Percentiles rank a stretch among this genome's conserved stretches.
Evolutionary conservation across 2,329 filamentous ascomycete genomes (phyloP).

Genomic region (Cyphellophora europaea): DNA sequence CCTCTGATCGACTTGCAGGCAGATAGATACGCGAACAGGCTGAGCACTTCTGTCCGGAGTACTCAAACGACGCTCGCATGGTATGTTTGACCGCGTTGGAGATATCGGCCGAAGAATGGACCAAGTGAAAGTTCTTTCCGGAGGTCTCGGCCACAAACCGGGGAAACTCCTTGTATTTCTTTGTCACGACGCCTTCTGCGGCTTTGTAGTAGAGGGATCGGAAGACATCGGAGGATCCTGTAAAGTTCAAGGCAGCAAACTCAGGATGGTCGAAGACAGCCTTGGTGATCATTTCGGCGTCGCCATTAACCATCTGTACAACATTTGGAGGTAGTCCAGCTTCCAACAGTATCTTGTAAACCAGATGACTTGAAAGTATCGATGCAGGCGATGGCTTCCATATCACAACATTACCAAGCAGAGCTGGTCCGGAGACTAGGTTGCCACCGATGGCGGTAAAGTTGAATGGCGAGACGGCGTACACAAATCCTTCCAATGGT

Average conservation of each 20-base stretch:
- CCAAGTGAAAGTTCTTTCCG: slow-evolving; percentile 45
- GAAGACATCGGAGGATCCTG: slow-evolving; percentile 32
- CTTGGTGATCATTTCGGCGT: slow-evolving; percentile 28
- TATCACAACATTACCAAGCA: slow-evolving; percentile 33
- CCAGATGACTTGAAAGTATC: slow-evolving; percentile 26
- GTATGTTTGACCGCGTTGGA: slow-evolving; percentile 38
- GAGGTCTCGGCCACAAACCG: slow-evolving; percentile 43
- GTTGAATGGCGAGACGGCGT: slow-evolving; percentile 34
- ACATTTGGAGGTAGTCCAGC: slow-evolving; percentile 30
- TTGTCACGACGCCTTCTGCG: slow-evolving; percentile 21
- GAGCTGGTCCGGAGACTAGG: slow-evolving; percentile 25
- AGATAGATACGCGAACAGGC: slow-evolving; percentile 35
- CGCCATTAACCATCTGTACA: slow-evolving; percentile 30
- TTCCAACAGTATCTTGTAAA: slow-evolving; percentile 32
- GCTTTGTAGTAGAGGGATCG: slow-evolving; percentile 24
- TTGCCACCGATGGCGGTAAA: slow-evolving; percentile 33
- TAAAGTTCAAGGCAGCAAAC: slow-evolving; percentile 29
- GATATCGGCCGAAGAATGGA: slow-evolving; percentile 39
- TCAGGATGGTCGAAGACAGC: slow-evolving; percentile 26
- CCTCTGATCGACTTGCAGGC: slow-evolving; percentile 16
- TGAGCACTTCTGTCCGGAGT: slow-evolving; percentile 44
- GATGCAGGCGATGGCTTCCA: slow-evolving; percentile 31
- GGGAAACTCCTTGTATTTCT: slow-evolving; percentile 30
- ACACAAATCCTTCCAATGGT: slow-evolving; percentile 34
- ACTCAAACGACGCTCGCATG: slow-evolving; percentile 41